Percentiles rank a stretch among this genome's conserved stretches.
phyloP scores from a whole-genome alignment of 495 filamentous ascomycete genomes.

The Xylaria palmicola region DNA sequence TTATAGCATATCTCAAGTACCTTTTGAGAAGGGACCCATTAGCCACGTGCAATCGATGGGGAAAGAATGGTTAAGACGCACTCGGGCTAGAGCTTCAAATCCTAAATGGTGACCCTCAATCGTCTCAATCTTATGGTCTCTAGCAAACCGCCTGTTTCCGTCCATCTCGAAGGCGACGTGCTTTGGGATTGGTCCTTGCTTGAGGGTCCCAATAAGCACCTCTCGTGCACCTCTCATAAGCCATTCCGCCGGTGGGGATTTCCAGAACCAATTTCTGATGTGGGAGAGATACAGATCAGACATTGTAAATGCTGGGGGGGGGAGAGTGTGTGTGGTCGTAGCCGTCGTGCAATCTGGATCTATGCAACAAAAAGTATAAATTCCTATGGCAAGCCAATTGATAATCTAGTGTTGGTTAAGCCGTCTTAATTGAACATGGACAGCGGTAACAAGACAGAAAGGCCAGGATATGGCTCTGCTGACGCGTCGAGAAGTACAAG shows the following conservation, averaged over 20 bases:
- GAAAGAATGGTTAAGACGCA: conserved; percentile 41
- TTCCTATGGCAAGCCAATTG: not conserved
- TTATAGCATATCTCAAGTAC: conserved; percentile 98
- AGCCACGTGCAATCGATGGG: not conserved
- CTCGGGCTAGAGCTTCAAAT: conserved; percentile 85
- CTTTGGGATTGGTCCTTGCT: conserved; percentile 85
- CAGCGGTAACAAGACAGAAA: not conserved
- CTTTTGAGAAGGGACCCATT: conserved; percentile 38
- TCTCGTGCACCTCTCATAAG: conserved; percentile 68
- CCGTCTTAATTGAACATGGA: not conserved
- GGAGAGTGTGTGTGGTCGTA: not conserved
- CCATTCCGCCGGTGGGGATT: conserved; percentile 88
- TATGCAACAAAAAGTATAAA: not conserved
- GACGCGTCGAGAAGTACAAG: not conserved
- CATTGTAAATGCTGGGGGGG: conserved; percentile 30
- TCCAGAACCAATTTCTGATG: conserved; percentile 81
- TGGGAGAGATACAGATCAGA: conserved; percentile 64
- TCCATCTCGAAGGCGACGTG: conserved; percentile 99
- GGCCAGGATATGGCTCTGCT: not conserved
- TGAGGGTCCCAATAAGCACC: conserved; percentile 80
- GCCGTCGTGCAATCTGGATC: not conserved
- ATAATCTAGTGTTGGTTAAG: not conserved
- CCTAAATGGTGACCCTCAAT: conserved; percentile 96
- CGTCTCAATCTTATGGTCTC: conserved; percentile 88
- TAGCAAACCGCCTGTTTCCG: conserved; percentile 89